These are phyloP conservation scores for Aspergillus candidus DNA, from an alignment of 2,329 filamentous ascomycete species.

Conservation along the genomic window DNA sequence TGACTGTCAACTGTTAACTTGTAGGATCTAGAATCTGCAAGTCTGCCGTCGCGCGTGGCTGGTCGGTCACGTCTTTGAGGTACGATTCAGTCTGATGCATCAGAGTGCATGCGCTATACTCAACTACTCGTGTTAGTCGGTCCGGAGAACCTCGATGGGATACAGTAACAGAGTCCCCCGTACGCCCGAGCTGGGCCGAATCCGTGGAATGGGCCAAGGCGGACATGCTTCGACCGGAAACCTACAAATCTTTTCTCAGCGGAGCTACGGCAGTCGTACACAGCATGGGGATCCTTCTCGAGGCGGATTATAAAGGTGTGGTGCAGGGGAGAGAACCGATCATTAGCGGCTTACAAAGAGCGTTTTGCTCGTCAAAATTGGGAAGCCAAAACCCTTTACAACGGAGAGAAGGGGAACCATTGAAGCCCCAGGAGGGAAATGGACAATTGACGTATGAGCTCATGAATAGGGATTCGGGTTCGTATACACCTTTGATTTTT, in stretches of 20 bases:
- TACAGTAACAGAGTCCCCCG: slow-evolving; percentile 62
- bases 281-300: slow-evolving; percentile 90
- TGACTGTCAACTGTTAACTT: slow-evolving; percentile 8
- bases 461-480: slow-evolving; percentile 82
- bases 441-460: slow-evolving; percentile 89
- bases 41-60: slow-evolving; percentile 74
- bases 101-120: slow-evolving; percentile 1
- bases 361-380: slow-evolving; percentile 62
- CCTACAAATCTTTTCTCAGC: slow-evolving; percentile 70
- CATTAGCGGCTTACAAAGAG: slow-evolving; percentile 68
- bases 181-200: slow-evolving; percentile 72
- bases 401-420: slow-evolving; percentile 51
- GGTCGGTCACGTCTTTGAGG: slow-evolving; percentile 92
- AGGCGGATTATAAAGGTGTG: slow-evolving; percentile 96
- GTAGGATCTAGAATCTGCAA: slow-evolving; percentile 77
- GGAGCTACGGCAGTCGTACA: slow-evolving; percentile 83
- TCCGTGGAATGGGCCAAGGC: slow-evolving; percentile 81
- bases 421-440: slow-evolving; percentile 60
- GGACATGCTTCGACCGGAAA: slow-evolving; percentile 75
- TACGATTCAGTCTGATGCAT: slow-evolving; percentile 35
- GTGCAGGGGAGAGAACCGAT: slow-evolving; percentile 76
- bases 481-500: slow-evolving; percentile 7
- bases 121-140: slow-evolving; percentile 52
- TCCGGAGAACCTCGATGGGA: slow-evolving; percentile 87
- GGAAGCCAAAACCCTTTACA: slow-evolving; percentile 66